Evolutionary conservation across 495 filamentous ascomycete species (phyloP), one percentile per base, ranked within the genome.

Genomic region (Penicillium malachiteum): DNA sequence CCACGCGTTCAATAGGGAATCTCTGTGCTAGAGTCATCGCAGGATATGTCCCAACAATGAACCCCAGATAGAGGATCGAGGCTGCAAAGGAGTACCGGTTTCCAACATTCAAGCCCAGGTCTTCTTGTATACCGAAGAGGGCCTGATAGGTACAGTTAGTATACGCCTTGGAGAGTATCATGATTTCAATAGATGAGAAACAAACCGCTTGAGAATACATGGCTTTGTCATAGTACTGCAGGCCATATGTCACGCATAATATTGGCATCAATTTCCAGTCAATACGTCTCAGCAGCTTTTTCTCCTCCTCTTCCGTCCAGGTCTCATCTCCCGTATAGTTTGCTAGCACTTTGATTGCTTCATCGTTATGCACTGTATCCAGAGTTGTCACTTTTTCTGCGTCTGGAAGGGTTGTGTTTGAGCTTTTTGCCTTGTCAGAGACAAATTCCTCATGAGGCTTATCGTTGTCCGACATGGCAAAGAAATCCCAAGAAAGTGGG

Each of bases 141-240:
- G 40, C 40, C 40, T 43, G 6, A 18, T 7, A 14, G 16, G 39
- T 8, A 17, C 16, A 6, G 40, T 10, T 18, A 7, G n/a, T 43
- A 37, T 37, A 10, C 2, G 34, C 2, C 5, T 34, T 2, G 12
- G 5, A 13, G 7, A 10, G 2, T 13, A 2, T 13, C 7, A 21
- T 2, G 2, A 30, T 17, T 5, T 16, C 1, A 4, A 10, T 14
- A n/a, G 16, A 13, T 18, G 70, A 50, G 33, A 70, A 56, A 60
- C 67, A 52, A 74, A 69, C 66, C 55, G 77, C 73, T 60, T 80
- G 80, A 12, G 71, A 76, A 32, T 79, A 64, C 13, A 79, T 76
- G 16, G 74, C 77, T 47, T 82, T 81, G 62, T 83, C 80, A 32
- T 81, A 72, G 58, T 76, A 80, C 39, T 79, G 74, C 30, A 82